Base-by-base conservation (phyloP, 164 flowering plant species). In the Kingdonia uniflora region DNA sequence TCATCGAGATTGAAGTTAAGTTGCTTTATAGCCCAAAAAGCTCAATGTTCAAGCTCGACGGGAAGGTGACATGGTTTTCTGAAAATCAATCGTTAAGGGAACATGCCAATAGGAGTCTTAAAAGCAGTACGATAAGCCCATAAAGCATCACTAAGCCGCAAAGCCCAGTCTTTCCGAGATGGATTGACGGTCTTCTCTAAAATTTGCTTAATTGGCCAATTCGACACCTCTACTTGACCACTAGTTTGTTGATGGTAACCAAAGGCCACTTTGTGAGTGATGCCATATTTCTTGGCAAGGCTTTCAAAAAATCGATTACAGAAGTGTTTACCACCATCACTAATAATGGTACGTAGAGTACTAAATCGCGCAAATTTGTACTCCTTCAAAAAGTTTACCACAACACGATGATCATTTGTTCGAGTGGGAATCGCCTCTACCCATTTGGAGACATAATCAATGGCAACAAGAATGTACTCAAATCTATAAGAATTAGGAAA, bases 31-130 rank as follows among this genome's bases (percentile, higher is more conserved):
- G 37, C 37, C 37, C 35, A 49, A 25, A 21, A 49, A 14, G 52
- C 35, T 7, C 17, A 4, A 8, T 49, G 52, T 49, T 49, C 52
- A 15, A 25, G 11, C 25, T 46, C 50, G 1, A 46, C 25, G 2
- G 26, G 50, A 1, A 46, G 15, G 25, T 46, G 50, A 20, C 25
- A 46, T 0, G 50, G 24, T 20, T 49, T 24, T 1, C 37, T 8
- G 10, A 49, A 49, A 33, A 25, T 14, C 15, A 49, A n/a, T 2
- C 35, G 10, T 5, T 46, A 46, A 3, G 26, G 50, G 22, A 22
- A 46, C 50, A 46, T 46, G 24, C 50, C 50, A 5, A 46, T 46
- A 23, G 50, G 35, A 15, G 38, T 49, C 14, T 43, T 43, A 16
- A 43, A 49, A 26, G 37, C 10, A 1, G 52, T 49, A 1, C 22